Conservation (phyloP, 345 rosid species). For the Angophora floribunda region DNA sequence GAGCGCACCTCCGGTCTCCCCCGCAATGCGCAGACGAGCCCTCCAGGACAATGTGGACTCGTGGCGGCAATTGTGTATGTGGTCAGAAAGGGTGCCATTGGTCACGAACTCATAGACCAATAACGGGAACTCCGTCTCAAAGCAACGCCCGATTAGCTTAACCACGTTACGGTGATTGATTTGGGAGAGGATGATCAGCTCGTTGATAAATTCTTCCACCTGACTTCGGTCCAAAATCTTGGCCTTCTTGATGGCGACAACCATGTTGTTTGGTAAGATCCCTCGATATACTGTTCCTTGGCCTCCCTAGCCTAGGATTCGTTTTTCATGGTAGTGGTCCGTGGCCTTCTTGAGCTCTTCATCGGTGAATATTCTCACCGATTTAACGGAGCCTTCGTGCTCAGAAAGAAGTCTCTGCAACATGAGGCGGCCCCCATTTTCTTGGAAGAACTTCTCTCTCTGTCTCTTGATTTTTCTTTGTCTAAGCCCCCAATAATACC, state of each 20-base stretch:
- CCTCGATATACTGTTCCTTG: slow-evolving; percentile 40
- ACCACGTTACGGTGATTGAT: slow-evolving; percentile 43
- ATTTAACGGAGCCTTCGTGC: not conserved
- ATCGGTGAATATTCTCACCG: slow-evolving; percentile 15
- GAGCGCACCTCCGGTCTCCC: slow-evolving; percentile 20
- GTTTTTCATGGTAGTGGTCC: slow-evolving; percentile 13
- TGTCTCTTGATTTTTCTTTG: not conserved
- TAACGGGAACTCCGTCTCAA: slow-evolving; percentile 33
- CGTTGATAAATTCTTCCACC: slow-evolving; percentile 37
- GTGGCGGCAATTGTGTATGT: slow-evolving; percentile 11
- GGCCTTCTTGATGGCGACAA: slow-evolving; percentile 37
- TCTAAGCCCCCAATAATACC: not conserved
- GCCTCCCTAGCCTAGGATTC: slow-evolving; percentile 30
- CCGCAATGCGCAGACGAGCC: slow-evolving; percentile 16
- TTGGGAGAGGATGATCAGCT: slow-evolving; percentile 26
- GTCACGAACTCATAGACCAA: slow-evolving; percentile 26
- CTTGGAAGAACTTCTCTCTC: slow-evolving; percentile 5
- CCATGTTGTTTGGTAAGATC: slow-evolving; percentile 8
- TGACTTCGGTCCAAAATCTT: slow-evolving; percentile 21
- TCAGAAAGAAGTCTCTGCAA: slow-evolving; percentile 10
- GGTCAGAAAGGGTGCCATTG: slow-evolving; percentile 30
- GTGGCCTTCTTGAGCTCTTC: slow-evolving; percentile 32
- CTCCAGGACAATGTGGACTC: slow-evolving; percentile 14
- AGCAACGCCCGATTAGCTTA: slow-evolving; percentile 33
- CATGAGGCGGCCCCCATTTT: slow-evolving; percentile 23